Percentiles rank a stretch among this genome's conserved stretches.
phyloP scores from a whole-genome alignment of 208 protist species.

The Leishmania gerbilli region DNA sequence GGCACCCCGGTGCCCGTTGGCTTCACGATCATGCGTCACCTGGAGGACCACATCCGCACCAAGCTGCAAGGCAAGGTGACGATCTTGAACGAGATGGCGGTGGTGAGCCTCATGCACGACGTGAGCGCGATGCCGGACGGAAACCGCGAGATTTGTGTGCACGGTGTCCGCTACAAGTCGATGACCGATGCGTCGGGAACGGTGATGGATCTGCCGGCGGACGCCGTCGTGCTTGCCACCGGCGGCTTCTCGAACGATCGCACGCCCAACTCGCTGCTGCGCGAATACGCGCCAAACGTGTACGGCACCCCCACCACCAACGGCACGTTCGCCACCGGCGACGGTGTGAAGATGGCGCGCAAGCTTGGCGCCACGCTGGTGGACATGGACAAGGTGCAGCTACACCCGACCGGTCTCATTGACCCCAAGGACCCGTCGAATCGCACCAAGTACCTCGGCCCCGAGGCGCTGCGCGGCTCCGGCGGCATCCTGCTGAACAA shows the following conservation, averaged over 20 bases:
- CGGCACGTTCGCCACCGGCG: constrained; percentile 83
- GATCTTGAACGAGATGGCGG: constrained; percentile 47
- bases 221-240: constrained; percentile 88
- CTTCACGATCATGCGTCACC: constrained; percentile 88
- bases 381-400: constrained; percentile 94
- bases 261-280: constrained; percentile 60
- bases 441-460: constrained; percentile 93
- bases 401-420: constrained; percentile 97
- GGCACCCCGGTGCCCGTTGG: constrained; percentile 88
- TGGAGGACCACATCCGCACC: constrained; percentile 78
- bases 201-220: constrained; percentile 45
- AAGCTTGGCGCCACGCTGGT: constrained; percentile 77
- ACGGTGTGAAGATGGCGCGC: constrained; percentile 79
- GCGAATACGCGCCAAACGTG: constrained; percentile 77
- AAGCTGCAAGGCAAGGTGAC: constrained; percentile 48
- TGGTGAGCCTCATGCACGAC: constrained; percentile 44
- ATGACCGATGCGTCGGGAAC: constrained; percentile 16
- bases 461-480: constrained; percentile 95
- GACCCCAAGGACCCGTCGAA: constrained; percentile 89
- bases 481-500: constrained; percentile 95
- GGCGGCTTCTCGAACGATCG: constrained; percentile 87
- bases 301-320: constrained; percentile 90
- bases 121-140: constrained; percentile 38
- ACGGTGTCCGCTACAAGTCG: constrained; percentile 52
- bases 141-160: constrained; percentile 45